These are phyloP conservation scores for Xylaria sp. DNA, from an alignment of 2,329 filamentous ascomycete genomes.

Conservation along the genomic window DNA sequence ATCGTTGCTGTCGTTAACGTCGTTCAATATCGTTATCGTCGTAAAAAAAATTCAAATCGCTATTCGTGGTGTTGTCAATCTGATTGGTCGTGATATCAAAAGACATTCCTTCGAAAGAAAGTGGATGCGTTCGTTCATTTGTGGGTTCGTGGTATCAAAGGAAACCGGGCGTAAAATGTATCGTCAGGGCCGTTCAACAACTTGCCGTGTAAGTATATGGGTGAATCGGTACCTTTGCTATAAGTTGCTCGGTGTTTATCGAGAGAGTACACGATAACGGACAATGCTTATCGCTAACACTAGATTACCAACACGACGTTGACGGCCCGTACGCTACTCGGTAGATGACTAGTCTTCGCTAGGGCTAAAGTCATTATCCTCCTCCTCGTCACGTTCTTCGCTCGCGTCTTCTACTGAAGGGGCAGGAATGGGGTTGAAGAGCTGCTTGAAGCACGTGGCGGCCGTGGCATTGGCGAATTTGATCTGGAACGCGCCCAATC, in stretches of 20 bases:
- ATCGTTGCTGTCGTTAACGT: constrained; percentile 19
- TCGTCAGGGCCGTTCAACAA: neutral
- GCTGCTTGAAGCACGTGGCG: constrained; percentile 53
- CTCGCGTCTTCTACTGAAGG: constrained; percentile 36
- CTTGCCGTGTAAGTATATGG: neutral
- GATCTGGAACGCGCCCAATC: constrained; percentile 61
- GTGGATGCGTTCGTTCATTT: neutral
- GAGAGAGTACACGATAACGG: neutral
- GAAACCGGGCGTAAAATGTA: neutral
- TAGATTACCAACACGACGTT: neutral
- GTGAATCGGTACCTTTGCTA: neutral
- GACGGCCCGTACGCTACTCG: neutral
- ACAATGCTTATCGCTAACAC: neutral
- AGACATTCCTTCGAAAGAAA: neutral
- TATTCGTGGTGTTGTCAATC: constrained; percentile 9
- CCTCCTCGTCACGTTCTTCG: constrained; percentile 23
- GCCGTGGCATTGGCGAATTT: constrained; percentile 54
- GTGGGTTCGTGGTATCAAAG: neutral
- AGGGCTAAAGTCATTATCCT: neutral
- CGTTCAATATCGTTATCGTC: constrained; percentile 21
- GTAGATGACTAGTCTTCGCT: constrained; percentile 17
- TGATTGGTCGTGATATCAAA: constrained; percentile 10
- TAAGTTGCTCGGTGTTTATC: neutral
- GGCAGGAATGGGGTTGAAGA: constrained; percentile 50
- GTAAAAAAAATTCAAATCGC: constrained; percentile 18